A percentile compares a stretch with the other conserved stretches of the same genome.
Evolutionary conservation across 805 yeast genomes (phyloP).

Genomic region (Candida sonorensis): DNA sequence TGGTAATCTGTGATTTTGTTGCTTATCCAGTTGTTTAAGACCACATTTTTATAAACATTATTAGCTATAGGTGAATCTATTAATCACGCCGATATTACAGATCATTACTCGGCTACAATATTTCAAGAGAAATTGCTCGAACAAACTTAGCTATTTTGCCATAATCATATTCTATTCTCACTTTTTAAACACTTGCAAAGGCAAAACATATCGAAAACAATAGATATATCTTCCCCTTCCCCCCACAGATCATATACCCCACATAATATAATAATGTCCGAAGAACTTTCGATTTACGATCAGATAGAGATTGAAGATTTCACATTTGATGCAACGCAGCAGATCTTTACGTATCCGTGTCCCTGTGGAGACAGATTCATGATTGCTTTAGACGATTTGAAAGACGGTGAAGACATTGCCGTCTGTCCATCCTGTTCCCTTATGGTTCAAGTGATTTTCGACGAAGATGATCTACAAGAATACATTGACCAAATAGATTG

Average conservation of each 20-base stretch:
- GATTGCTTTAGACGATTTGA: slow-evolving; percentile 73
- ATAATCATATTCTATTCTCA: no score
- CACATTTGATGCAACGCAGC: slow-evolving; percentile 78
- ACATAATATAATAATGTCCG: slow-evolving; percentile 31
- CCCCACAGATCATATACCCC: no score
- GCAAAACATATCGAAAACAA: no score
- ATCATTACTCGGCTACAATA: no score
- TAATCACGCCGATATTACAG: no score
- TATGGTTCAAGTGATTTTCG: slow-evolving; percentile 89
- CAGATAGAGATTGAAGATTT: slow-evolving; percentile 97
- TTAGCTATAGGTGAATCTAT: no score
- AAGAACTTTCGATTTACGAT: slow-evolving; percentile 60
- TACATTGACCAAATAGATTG: slow-evolving; percentile 27
- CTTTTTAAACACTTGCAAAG: no score
- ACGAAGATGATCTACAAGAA: slow-evolving; percentile 49
- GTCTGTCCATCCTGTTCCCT: slow-evolving; percentile 95
- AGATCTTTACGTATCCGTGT: slow-evolving; percentile 88
- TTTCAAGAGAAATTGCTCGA: no score
- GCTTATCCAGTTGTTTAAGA: no score
- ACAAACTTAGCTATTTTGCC: no score
- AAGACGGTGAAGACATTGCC: slow-evolving; percentile 89
- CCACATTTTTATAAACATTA: no score
- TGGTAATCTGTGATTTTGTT: no score
- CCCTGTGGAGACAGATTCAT: slow-evolving; percentile 97
- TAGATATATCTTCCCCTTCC: not conserved